Percentiles rank a stretch among this genome's conserved stretches.
These are phyloP conservation scores for Penicillium sp. DNA, from an alignment of 2,329 filamentous ascomycete species.

Conservation along the genomic window DNA sequence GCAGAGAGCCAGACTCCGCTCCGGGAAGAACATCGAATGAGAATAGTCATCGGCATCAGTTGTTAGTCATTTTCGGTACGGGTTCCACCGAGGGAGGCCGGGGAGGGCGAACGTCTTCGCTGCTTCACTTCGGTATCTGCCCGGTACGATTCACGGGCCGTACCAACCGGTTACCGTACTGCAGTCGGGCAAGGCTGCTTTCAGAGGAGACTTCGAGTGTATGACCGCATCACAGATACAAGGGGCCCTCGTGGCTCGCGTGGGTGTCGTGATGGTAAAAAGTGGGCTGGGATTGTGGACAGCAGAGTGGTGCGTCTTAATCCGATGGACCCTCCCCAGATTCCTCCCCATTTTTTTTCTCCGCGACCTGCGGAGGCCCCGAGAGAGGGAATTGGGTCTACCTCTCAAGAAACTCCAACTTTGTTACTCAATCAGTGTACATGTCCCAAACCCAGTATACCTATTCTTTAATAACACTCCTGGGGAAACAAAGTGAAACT, in stretches of 20 bases:
- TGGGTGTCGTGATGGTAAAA: constrained; percentile 4
- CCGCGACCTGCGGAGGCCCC: not conserved
- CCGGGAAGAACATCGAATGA: constrained; percentile 10
- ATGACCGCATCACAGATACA: constrained; percentile 16
- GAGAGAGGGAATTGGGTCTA: not conserved
- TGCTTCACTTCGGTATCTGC: constrained; percentile 9
- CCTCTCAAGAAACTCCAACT: too few species aligned
- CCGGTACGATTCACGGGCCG: constrained; percentile 9
- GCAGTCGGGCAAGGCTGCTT: constrained; percentile 6
- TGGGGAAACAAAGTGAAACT: not conserved
- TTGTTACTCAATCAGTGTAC: not conserved
- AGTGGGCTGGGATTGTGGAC: constrained; percentile 1
- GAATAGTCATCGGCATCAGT: constrained; percentile 6
- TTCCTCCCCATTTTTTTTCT: constrained; percentile 10
- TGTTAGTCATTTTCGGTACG: constrained; percentile 6
- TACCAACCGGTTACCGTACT: constrained; percentile 5
- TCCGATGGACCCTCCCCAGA: constrained; percentile 16
- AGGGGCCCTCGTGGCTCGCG: constrained; percentile 10
- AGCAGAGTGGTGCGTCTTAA: constrained; percentile 1
- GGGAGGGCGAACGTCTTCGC: not conserved
- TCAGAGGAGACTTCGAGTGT: not conserved
- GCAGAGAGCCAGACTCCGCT: not conserved
- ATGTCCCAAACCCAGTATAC: too few species aligned
- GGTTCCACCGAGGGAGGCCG: constrained; percentile 11
- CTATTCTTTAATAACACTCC: too few species aligned